phyloP scores from a whole-genome alignment of 148 eudicot genomes.

The Persicaria tinctoria region DNA sequence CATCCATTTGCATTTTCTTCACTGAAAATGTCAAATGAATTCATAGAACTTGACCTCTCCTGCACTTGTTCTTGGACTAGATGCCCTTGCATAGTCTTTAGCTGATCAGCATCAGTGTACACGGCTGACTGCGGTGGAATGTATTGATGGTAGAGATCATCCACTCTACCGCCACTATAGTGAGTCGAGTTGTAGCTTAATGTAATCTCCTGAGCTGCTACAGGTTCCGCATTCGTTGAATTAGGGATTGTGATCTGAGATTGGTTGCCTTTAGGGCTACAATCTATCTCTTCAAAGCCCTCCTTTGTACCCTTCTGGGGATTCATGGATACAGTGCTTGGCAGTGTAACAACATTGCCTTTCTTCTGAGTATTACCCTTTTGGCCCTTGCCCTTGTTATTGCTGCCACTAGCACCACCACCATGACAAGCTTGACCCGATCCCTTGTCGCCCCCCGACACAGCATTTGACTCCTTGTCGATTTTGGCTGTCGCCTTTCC shows the following conservation, averaged over 20 bases:
- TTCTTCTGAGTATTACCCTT: conserved; percentile 22
- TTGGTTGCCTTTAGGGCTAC: conserved; percentile 31
- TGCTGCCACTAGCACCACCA: conserved; percentile 11
- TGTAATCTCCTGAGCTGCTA: background rate
- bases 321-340: conserved; percentile 21
- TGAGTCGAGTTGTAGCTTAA: conserved; percentile 3
- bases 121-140: conserved; percentile 8
- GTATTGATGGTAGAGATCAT: conserved; percentile 4
- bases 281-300: conserved; percentile 27
- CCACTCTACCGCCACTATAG: background rate
- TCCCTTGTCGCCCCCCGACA: background rate
- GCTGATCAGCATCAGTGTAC: background rate
- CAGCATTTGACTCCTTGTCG: conserved; percentile 8
- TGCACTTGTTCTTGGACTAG: background rate
- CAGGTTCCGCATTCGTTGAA: background rate
- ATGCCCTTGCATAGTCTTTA: background rate
- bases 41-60: conserved; percentile 5
- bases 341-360: conserved; percentile 22
- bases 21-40: conserved; percentile 51
- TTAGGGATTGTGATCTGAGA: conserved; percentile 17
- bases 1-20: conserved; percentile 75
- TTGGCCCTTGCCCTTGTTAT: conserved; percentile 45
- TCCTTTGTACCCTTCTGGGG: conserved; percentile 18
- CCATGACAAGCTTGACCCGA: background rate
- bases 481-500: background rate